Conservation (phyloP, 805 yeast genomes). For the Cyberlindnera bimundalis region DNA sequence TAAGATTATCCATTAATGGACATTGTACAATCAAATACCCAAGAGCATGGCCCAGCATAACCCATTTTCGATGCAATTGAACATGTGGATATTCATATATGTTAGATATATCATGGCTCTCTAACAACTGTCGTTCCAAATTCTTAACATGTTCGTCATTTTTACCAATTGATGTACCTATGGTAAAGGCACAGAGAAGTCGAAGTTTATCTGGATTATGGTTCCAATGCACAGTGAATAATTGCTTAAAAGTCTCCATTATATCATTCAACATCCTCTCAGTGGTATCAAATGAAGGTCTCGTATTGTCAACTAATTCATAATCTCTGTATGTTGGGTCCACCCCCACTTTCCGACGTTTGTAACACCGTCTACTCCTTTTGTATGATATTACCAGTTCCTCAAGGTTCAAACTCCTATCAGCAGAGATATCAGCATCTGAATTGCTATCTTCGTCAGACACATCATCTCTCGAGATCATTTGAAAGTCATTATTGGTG, state of each 20-base stretch:
- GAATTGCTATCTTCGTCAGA: too few relatives aligned
- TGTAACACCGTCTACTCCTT: constrained; percentile 6
- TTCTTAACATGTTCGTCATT: constrained; percentile 9
- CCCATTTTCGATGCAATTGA: constrained; percentile 8
- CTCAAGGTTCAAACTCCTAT: constrained; percentile 11
- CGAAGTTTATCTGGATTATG: background rate
- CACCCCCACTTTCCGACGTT: background rate
- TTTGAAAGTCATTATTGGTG: too few relatives aligned
- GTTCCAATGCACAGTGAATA: constrained; percentile 2
- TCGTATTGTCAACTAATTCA: background rate
- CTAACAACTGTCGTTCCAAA: constrained; percentile 1
- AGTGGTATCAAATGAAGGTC: background rate
- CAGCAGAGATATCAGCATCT: constrained; percentile 3
- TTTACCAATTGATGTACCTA: constrained; percentile 5
- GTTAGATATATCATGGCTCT: background rate
- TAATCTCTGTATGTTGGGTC: constrained; percentile 3
- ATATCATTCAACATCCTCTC: background rate
- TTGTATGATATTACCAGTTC: constrained; percentile 7
- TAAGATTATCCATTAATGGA: constrained; percentile 1
- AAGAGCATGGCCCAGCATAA: constrained; percentile 18
- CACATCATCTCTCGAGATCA: too few relatives aligned
- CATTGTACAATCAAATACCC: constrained; percentile 12
- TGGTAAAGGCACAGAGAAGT: constrained; percentile 5
- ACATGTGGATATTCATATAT: constrained; percentile 12
- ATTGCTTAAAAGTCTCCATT: background rate